phyloP scores from a whole-genome alignment of 306 rosid species.

The Malus domestica region ASM211411v1 NC_041805.1:1915501-1916000 shows the following conservation, averaged over 20 bases:
- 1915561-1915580: slow-evolving; percentile 50
- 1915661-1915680: slow-evolving; percentile 36
- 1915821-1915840: slow-evolving; percentile 84
- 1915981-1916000: slow-evolving; percentile 73
- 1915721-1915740: slow-evolving; percentile 78
- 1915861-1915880: slow-evolving; percentile 62
- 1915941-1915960: slow-evolving; percentile 51
- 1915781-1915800: slow-evolving; percentile 39
- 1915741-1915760: slow-evolving; percentile 52
- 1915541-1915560: slow-evolving; percentile 1
- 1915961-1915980: slow-evolving; percentile 66
- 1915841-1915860: slow-evolving; percentile 73
- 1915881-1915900: slow-evolving; percentile 58
- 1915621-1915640: slow-evolving; percentile 43
- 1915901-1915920: slow-evolving; percentile 68
- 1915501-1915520: slow-evolving; percentile 1
- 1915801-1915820: slow-evolving; percentile 48
- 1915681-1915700: slow-evolving; percentile 38
- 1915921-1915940: slow-evolving; percentile 39
- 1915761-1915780: slow-evolving; percentile 76
- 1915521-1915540: slow-evolving; percentile 3
- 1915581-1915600: slow-evolving; percentile 60
- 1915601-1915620: slow-evolving; percentile 54
- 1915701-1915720: slow-evolving; percentile 56
- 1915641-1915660: slow-evolving; percentile 44